phyloP scores from a whole-genome alignment of 108 stramenopile species.

The Pseudonitzschia delicatissima region DNA sequence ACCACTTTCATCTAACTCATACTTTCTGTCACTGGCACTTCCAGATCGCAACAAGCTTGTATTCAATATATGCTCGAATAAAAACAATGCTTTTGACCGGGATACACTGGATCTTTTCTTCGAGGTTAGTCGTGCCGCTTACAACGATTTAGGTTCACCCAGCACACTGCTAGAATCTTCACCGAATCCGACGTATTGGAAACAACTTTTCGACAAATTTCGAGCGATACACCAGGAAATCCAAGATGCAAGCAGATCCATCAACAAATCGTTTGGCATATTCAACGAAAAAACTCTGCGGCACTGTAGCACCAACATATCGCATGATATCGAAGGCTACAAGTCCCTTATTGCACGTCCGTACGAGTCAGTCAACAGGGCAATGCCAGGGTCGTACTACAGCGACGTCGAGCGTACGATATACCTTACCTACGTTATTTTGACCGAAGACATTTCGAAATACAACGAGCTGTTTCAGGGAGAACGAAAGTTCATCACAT shows the following conservation, averaged over 20 bases:
- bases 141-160: slow-evolving; percentile 10
- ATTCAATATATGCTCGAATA: slow-evolving; percentile 42
- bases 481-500: slow-evolving; percentile 34
- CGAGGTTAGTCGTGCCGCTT: slow-evolving; percentile 22
- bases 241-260: slow-evolving; percentile 31
- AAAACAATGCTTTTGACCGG: slow-evolving; percentile 22
- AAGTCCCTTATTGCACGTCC: slow-evolving; percentile 36
- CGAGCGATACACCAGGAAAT: slow-evolving; percentile 29
- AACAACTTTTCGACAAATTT: slow-evolving; percentile 24
- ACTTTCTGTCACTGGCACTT: background rate
- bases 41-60: slow-evolving; percentile 33
- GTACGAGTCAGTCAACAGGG: slow-evolving; percentile 31
- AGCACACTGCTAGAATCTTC: background rate
- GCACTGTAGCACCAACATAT: slow-evolving; percentile 26
- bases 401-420: slow-evolving; percentile 34
- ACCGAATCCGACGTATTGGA: slow-evolving; percentile 25
- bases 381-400: slow-evolving; percentile 38
- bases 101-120: slow-evolving; percentile 31
- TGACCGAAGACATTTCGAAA: slow-evolving; percentile 31
- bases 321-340: slow-evolving; percentile 33
- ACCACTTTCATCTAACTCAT: background rate
- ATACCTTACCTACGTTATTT: slow-evolving; percentile 31
- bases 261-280: slow-evolving; percentile 35
- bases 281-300: slow-evolving; percentile 38
- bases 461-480: slow-evolving; percentile 31